Percentiles rank a stretch among this genome's conserved stretches.
These are phyloP conservation scores for Fusarium acutatum DNA, from an alignment of 2,329 filamentous ascomycete genomes.

Conservation along the genomic window DNA sequence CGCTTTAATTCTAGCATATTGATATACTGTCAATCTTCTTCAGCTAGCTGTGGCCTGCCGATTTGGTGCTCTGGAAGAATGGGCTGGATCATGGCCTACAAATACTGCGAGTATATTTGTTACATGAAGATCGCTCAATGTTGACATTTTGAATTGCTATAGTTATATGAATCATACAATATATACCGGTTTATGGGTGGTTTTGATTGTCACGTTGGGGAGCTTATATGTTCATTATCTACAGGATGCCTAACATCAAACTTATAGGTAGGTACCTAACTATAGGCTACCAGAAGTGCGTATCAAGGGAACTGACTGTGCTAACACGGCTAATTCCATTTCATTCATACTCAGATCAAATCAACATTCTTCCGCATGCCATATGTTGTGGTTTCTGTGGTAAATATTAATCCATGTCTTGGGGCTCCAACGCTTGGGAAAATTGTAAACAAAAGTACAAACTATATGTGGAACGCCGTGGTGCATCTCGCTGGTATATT, in stretches of 20 bases:
- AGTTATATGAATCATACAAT: background rate
- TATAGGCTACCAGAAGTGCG: background rate
- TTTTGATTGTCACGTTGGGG: background rate
- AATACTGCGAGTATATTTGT: background rate
- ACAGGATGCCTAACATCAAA: background rate
- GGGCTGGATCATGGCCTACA: background rate
- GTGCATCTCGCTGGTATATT: too few species aligned
- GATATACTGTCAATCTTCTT: background rate
- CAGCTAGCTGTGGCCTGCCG: background rate
- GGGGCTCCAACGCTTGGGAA: background rate
- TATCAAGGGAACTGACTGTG: background rate
- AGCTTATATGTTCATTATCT: background rate
- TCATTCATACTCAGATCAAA: background rate
- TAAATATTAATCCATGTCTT: background rate
- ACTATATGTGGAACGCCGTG: rapidly evolving
- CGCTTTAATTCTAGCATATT: background rate
- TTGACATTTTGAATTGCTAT: background rate
- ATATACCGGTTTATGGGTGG: background rate
- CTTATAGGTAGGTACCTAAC: background rate
- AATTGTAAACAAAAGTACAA: background rate
- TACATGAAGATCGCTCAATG: background rate
- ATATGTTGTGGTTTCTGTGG: background rate
- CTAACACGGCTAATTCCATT: background rate
- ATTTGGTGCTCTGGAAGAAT: background rate
- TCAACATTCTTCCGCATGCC: background rate